Evolutionary conservation across 768 basidiomycete species (phyloP).

Genomic region (Lactifluus pinguis): DNA sequence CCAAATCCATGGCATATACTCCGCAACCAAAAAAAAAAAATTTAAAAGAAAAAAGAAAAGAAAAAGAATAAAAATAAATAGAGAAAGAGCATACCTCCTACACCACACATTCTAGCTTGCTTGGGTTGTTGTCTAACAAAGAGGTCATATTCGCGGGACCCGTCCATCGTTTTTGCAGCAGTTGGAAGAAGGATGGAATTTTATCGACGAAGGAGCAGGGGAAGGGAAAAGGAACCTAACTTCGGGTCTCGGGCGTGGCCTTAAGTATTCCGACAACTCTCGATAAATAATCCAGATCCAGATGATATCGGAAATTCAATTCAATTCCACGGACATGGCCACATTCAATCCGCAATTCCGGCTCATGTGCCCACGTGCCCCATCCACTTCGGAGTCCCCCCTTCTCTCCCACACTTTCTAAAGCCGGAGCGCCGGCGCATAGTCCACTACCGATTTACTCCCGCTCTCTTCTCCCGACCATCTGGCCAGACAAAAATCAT

Average conservation of each 20-base stretch:
- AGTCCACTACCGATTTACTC: conserved; percentile 7
- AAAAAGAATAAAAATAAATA: not conserved
- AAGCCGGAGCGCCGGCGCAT: conserved; percentile 12
- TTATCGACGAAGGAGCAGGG: conserved; percentile 7
- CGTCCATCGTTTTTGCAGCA: conserved; percentile 15
- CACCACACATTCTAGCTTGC: conserved; percentile 85
- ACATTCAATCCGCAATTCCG: conserved; percentile 9
- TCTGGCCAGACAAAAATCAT: not conserved
- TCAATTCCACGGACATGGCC: conserved; percentile 18
- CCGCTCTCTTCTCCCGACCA: conserved; percentile 1
- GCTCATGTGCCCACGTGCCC: conserved; percentile 8
- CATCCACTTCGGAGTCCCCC: not conserved
- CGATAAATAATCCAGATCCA: conserved; percentile 11
- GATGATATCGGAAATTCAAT: conserved; percentile 13
- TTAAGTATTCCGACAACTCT: conserved; percentile 14
- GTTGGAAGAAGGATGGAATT: not conserved
- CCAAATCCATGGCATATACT: not conserved
- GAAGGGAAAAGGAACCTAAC: conserved; percentile 13
- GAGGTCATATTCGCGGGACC: conserved; percentile 72
- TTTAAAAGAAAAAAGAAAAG: not conserved
- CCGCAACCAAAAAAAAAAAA: not conserved
- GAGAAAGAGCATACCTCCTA: conserved; percentile 51
- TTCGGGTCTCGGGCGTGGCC: conserved; percentile 14
- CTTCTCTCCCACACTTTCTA: conserved; percentile 4
- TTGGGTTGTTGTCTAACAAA: conserved; percentile 86